These are phyloP conservation scores for Cyberlindnera subsufficiens DNA, from an alignment of 805 yeast genomes.

Conservation along the genomic window DNA sequence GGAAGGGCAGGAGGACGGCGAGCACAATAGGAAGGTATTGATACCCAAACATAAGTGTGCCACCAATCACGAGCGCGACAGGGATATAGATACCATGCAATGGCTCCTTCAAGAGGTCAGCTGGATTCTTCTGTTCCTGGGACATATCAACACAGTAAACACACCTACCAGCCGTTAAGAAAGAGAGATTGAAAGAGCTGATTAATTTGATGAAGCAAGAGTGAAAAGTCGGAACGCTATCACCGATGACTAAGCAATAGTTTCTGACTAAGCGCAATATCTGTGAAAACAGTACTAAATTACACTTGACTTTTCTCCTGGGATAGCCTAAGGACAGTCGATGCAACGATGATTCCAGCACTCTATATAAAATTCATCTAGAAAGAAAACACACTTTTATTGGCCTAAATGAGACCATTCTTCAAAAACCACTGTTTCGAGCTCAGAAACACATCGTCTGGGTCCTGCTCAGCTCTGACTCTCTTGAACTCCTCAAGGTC, in stretches of 20 bases:
- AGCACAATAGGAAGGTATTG: constrained; percentile 42
- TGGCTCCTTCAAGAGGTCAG: constrained; percentile 60
- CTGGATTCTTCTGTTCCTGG: constrained; percentile 28
- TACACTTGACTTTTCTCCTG: neutral
- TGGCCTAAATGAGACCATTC: constrained; percentile 50
- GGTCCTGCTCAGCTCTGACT: constrained; percentile 67
- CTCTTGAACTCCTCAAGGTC: constrained; percentile 55
- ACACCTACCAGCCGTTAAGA: neutral
- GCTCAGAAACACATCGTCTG: constrained; percentile 73
- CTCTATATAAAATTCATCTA: neutral
- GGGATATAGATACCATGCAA: constrained; percentile 77
- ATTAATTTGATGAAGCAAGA: too few relatives aligned
- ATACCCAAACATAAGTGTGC: constrained; percentile 38
- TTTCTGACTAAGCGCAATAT: too few relatives aligned
- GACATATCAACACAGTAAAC: constrained; percentile 6
- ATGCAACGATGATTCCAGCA: too few relatives aligned
- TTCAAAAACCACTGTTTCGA: constrained; percentile 75
- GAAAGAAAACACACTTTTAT: neutral
- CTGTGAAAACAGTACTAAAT: neutral
- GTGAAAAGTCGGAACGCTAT: too few relatives aligned
- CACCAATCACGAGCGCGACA: constrained; percentile 49
- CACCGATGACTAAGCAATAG: too few relatives aligned
- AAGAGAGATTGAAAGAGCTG: neutral
- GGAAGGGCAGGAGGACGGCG: constrained; percentile 32
- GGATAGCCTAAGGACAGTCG: neutral